These are phyloP conservation scores for Tulasnella sp. DNA, from an alignment of 768 basidiomycete species.

Conservation along the genomic window DNA sequence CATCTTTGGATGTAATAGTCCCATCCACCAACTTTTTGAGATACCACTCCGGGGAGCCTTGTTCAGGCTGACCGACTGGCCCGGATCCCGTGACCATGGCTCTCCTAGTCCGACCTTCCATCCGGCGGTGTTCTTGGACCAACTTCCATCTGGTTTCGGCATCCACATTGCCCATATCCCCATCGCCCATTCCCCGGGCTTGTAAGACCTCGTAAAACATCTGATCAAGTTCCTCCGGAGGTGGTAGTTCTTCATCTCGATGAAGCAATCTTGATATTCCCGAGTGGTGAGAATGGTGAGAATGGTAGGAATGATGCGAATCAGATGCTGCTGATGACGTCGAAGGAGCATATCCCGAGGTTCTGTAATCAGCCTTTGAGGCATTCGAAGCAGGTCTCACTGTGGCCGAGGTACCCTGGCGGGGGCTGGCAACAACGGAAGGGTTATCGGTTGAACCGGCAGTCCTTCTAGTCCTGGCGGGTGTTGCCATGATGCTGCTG, in stretches of 20 bases:
- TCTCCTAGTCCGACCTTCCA: slow-evolving; percentile 69
- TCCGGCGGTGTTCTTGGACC: slow-evolving; percentile 74
- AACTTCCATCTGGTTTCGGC: slow-evolving; percentile 79
- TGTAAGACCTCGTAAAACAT: slow-evolving; percentile 75
- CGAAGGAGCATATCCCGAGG: slow-evolving; percentile 38
- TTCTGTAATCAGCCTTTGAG: slow-evolving; percentile 36
- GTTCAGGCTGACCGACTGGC: slow-evolving; percentile 47
- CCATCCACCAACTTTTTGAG: slow-evolving; percentile 85
- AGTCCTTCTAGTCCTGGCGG: slow-evolving; percentile 8
- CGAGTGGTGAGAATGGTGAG: slow-evolving; percentile 42
- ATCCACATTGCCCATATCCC: slow-evolving; percentile 60
- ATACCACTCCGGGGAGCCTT: slow-evolving; percentile 88
- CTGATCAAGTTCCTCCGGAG: slow-evolving; percentile 70
- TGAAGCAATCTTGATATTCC: slow-evolving; percentile 33
- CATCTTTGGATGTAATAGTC: slow-evolving; percentile 77
- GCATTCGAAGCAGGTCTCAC: slow-evolving; percentile 31
- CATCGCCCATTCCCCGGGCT: slow-evolving; percentile 52
- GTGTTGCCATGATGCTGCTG: slow-evolving; percentile 1
- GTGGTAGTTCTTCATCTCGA: slow-evolving; percentile 55
- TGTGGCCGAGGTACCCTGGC: slow-evolving; percentile 8
- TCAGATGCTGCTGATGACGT: slow-evolving; percentile 46
- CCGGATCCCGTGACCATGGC: slow-evolving; percentile 38
- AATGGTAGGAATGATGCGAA: slow-evolving; percentile 48
- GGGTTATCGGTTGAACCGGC: slow-evolving; percentile 15
- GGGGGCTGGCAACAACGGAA: background rate